Base-by-base conservation (phyloP, 2,329 filamentous ascomycete genomes). In the Scedosporium aurantiacum region DNA sequence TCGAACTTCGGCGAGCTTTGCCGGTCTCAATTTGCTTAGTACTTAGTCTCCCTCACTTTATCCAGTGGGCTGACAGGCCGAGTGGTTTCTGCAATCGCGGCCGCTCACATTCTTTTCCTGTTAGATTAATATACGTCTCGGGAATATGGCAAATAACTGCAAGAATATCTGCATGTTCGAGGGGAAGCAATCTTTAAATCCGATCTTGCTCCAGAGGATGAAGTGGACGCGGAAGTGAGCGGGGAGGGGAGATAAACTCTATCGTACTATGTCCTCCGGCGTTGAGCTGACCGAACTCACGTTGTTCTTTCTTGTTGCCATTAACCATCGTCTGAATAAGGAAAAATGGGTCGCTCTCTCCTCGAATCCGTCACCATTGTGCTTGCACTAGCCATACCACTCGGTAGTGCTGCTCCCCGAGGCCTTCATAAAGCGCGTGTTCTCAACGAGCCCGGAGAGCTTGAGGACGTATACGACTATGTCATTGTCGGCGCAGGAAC, bases 401-500 rank as follows among this genome's bases (percentile, higher is more conserved):
- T 61, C 12, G 37, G 32, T 1, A 50, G 8, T 16, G 60, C 60
- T 10, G 41, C 41, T 27, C 60, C 60, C 2, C 55, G 60, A 12
- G 60, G 60, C 18, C 14, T 61, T 16, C 40, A 61, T 28, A 57
- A 61, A 21, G 60, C 60, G 1, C 60, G 60, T 3, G 55, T 58
- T 16, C 12, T 61, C 6, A 45, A 47, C 8, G 45, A 55, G 45
- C n/a, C 54, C 2, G 27, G 25, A 2, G 57, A 59, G 16, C 56
- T 62, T 4, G 32, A 27, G 2, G 57, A 62, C 1, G 43, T 45
- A 21, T 62, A 62, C 45, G 69, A 70, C 5, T 67, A 70, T 40
- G 60, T 69, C 21, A 63, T 69, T 16, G 61, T 69, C 41, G 67
- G 68, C 4, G 64, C 63, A 25, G 65, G 66, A 7, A 66, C 63